These are phyloP conservation scores for Sugiyamaella japonica DNA, from an alignment of 1,139 yeast genomes.

Conservation along the genomic window DNA sequence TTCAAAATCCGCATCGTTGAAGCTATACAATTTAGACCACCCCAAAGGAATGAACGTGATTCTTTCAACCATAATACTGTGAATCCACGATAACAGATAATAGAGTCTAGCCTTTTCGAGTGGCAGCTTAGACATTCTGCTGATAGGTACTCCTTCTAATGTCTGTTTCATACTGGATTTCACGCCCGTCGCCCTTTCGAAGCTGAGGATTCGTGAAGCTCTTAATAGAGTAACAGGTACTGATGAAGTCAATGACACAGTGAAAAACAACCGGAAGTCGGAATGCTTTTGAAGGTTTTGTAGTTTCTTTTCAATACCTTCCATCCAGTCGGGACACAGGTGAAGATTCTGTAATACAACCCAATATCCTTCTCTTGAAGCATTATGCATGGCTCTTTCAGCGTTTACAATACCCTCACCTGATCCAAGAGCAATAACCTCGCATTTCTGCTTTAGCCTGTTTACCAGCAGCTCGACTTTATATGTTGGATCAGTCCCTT, in stretches of 20 bases:
- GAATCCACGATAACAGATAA: conserved; percentile 68
- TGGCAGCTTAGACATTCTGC: conserved; percentile 39
- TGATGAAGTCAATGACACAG: conserved; percentile 52
- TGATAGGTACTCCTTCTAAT: conserved; percentile 39
- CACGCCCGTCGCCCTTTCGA: conserved; percentile 65
- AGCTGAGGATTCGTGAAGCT: conserved; percentile 52
- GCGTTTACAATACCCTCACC: conserved; percentile 63
- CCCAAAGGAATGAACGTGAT: conserved; percentile 63
- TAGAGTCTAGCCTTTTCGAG: conserved; percentile 51
- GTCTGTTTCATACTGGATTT: conserved; percentile 46
- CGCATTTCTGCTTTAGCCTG: conserved; percentile 35
- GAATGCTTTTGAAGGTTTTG: conserved; percentile 31
- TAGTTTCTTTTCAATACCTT: conserved; percentile 51
- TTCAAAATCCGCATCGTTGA: conserved; percentile 73
- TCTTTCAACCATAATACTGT: conserved; percentile 60
- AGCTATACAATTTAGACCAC: conserved; percentile 60
- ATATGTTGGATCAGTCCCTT: conserved; percentile 67
- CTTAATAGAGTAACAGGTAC: conserved; percentile 60
- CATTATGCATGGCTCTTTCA: conserved; percentile 50
- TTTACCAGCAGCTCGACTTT: conserved; percentile 52
- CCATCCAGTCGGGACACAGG: conserved; percentile 65
- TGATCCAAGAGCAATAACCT: conserved; percentile 72
- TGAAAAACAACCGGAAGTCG: conserved; percentile 57
- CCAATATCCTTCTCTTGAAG: conserved; percentile 59
- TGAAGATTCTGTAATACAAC: conserved; percentile 76